Conservation (phyloP, 1,284 basidiomycete species). For the Ustilago vetiveriae region DNA sequence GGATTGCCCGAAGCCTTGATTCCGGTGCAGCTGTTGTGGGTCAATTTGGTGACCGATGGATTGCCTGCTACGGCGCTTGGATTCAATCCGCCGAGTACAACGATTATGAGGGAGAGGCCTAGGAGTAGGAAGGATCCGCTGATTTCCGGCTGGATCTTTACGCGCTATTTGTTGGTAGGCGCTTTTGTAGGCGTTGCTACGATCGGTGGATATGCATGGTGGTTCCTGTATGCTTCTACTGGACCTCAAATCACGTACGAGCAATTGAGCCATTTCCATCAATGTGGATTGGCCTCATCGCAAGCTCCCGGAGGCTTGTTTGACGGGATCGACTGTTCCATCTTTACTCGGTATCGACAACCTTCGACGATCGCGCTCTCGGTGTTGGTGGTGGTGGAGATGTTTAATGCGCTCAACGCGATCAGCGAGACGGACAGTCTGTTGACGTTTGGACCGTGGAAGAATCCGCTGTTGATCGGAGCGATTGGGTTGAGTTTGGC, state of each 20-base stretch:
- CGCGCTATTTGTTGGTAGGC: constrained; percentile 92
- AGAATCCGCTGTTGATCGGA: constrained; percentile 80
- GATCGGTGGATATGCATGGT: constrained; percentile 97
- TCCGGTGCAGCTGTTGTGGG: constrained; percentile 94
- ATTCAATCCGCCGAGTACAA: constrained; percentile 92
- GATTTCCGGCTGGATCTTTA: constrained; percentile 91
- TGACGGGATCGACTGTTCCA: constrained; percentile 88
- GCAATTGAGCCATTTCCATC: constrained; percentile 78
- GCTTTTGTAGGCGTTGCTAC: constrained; percentile 93
- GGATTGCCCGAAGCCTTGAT: constrained; percentile 99
- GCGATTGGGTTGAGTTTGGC: constrained; percentile 84
- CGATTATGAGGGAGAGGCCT: constrained; percentile 91
- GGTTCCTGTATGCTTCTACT: constrained; percentile 89
- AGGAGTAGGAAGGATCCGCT: constrained; percentile 87
- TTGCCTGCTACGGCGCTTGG: constrained; percentile 97
- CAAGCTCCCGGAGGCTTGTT: constrained; percentile 71
- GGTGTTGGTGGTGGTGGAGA: constrained; percentile 91
- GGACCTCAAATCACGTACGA: constrained; percentile 93
- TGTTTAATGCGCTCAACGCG: constrained; percentile 99
- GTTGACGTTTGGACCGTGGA: constrained; percentile 87
- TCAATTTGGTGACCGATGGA: constrained; percentile 74
- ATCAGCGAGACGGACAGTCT: constrained; percentile 97
- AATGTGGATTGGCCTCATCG: constrained; percentile 71
- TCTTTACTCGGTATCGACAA: constrained; percentile 87
- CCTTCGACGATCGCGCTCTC: constrained; percentile 91